Conservation (phyloP, 1,139 yeast species). For the Magnusiomyces starmeri region DNA sequence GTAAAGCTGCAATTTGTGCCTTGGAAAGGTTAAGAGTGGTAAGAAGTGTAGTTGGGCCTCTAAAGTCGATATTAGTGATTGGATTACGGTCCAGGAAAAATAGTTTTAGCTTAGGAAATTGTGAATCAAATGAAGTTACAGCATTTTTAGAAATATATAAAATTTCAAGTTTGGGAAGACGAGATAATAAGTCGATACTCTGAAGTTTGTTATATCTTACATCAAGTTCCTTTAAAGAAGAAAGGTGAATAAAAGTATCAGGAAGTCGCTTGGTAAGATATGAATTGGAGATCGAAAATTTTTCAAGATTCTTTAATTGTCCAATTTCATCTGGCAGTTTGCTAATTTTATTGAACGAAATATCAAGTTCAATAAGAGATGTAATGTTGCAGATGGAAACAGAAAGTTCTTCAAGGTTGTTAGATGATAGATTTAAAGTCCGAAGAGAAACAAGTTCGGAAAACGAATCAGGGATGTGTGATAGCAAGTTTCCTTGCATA, state of each 20-base stretch:
- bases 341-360: constrained; percentile 72
- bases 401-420: constrained; percentile 64
- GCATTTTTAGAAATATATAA: constrained; percentile 71
- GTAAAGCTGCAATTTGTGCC: constrained; percentile 73
- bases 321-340: constrained; percentile 57
- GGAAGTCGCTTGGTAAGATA: constrained; percentile 54
- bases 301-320: constrained; percentile 51
- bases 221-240: constrained; percentile 64
- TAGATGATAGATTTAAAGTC: constrained; percentile 69
- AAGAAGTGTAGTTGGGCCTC: constrained; percentile 48
- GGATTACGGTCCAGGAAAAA: constrained; percentile 67
- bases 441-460: constrained; percentile 50
- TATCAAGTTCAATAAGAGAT: constrained; percentile 59
- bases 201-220: constrained; percentile 66
- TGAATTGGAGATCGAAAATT: constrained; percentile 71
- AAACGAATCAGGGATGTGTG: constrained; percentile 56
- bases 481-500: constrained; percentile 66
- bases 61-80: constrained; percentile 64
- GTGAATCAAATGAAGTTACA: constrained; percentile 61
- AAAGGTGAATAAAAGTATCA: constrained; percentile 44
- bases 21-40: constrained; percentile 71
- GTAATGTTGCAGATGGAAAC: constrained; percentile 57
- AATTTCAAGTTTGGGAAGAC: constrained; percentile 61
- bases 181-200: constrained; percentile 55
- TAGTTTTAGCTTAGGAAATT: constrained; percentile 28